Evolutionary conservation across 2,329 filamentous ascomycete genomes (phyloP), one percentile per base, ranked within the genome.

Genomic region (Plectosphaerella plurivora): DNA sequence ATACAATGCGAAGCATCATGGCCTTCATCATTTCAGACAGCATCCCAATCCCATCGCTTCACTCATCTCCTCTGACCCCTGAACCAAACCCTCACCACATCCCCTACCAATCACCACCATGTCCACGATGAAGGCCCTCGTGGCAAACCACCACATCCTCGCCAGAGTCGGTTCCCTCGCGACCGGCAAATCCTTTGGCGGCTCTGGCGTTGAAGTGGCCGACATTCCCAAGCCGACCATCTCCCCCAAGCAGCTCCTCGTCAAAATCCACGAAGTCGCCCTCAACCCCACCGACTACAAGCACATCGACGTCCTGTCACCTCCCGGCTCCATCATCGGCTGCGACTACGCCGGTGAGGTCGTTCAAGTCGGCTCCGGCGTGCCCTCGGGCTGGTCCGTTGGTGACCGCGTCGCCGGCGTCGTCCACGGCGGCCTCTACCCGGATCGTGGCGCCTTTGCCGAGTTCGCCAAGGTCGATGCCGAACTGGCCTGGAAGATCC

Each of bases 221-320:
- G 47, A 49, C 22, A 35, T 49, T 7, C 47, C 47, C 14, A 41
- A 41, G 9, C 47, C 47, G 12, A 24, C 36, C 18, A 49, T 49
- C 36, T 16, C 42, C 33, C 16, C 50, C 7, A 14, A 42, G 2
- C 41, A 44, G 41, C 55, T 67, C 39, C 52, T 67, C 22, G 60
- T 68, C 49, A 60, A 60, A 42, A 63, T 64, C 51, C 56, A 54
- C 20, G 61, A 64, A 10, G 59, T 69, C 8, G 64, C 63, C 12
- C 56, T 69, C n/a, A 69, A 68, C 64, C 53, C 61, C 55, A 51
- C 67, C 7, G 66, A 70, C 55, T 63, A 60, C 45, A 68, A 69
- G 57, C 57, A 56, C 47, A 55, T 70, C 49, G 51, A 65, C 47
- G 15, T 45, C 16, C 45, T 68, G 44, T 65, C 59, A 5, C 66